Conservation (phyloP, 2,329 filamentous ascomycete genomes). For the Xylariomycetidae sp. region DNA sequence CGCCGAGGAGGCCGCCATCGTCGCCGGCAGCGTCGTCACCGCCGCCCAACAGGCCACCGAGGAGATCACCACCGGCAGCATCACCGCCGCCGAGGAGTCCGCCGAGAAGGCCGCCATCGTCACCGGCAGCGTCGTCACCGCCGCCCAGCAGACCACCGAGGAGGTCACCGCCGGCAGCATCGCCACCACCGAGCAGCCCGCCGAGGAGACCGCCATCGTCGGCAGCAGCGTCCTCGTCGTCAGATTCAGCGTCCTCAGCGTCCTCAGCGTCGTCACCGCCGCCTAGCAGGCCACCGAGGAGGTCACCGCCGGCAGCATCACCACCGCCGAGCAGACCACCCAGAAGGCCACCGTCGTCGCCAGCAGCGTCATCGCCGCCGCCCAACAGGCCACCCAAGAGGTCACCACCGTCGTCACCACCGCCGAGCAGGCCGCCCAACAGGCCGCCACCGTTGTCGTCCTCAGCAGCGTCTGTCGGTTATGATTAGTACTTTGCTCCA, state of each 20-base stretch:
- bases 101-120: too few species aligned
- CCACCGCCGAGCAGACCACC: conserved; percentile 9
- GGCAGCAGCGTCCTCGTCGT: conserved; percentile 1
- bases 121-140: background rate
- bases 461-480: conserved; percentile 3
- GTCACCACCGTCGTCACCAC: conserved; percentile 4
- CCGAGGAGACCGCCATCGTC: conserved; percentile 1
- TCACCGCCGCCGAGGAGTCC: too few species aligned
- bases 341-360: conserved; percentile 5
- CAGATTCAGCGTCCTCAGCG: conserved; percentile 1
- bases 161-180: background rate
- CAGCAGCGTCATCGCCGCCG: background rate
- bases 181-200: conserved; percentile 6
- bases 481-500: too few species aligned
- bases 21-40: background rate
- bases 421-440: conserved; percentile 8
- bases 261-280: conserved; percentile 1
- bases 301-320: background rate
- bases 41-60: conserved; percentile 9
- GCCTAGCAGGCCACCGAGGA: conserved; percentile 3
- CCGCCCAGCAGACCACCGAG: too few species aligned
- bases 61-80: background rate
- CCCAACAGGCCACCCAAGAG: conserved; percentile 8
- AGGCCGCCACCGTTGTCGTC: conserved; percentile 4
- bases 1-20: conserved; percentile 1